A percentile compares a stretch with the other conserved stretches of the same genome.
Evolutionary conservation across 148 eudicot species (phyloP).

Genomic region (Heliosperma pusillum): DNA sequence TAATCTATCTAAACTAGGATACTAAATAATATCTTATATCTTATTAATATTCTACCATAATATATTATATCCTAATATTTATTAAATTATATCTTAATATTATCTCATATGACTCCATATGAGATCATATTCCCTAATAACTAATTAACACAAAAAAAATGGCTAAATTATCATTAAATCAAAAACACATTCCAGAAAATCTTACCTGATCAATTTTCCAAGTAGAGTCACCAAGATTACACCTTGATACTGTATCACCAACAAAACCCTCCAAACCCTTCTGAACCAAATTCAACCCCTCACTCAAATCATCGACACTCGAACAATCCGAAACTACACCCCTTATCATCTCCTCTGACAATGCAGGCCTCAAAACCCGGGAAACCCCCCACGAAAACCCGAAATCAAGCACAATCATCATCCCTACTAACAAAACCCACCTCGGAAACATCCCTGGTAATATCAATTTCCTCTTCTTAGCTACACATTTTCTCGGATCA

Average conservation of each 20-base stretch:
- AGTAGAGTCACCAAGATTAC: constrained; percentile 33
- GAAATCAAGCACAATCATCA: constrained; percentile 32
- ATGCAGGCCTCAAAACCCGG: constrained; percentile 35
- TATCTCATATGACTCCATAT: too few species aligned
- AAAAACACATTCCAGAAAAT: not conserved
- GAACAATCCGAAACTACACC: constrained; percentile 31
- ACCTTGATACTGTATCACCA: constrained; percentile 33
- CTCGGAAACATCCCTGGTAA: not conserved
- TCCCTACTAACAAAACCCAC: constrained; percentile 29
- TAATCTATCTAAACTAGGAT: too few species aligned
- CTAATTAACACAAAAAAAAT: too few species aligned
- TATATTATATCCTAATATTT: too few species aligned
- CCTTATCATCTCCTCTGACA: constrained; percentile 37
- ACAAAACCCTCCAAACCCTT: constrained; percentile 34
- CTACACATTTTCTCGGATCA: constrained; percentile 19
- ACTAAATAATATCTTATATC: too few species aligned
- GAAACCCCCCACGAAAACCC: constrained; percentile 46
- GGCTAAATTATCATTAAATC: not conserved
- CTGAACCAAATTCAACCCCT: constrained; percentile 39
- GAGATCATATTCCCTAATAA: too few species aligned
- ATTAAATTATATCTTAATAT: too few species aligned
- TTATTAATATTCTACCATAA: too few species aligned
- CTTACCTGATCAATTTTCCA: constrained; percentile 65
- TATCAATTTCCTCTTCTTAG: constrained; percentile 32
- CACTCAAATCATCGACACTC: constrained; percentile 35